phyloP scores from a whole-genome alignment of 2,329 filamentous ascomycete genomes.

The Colletotrichum sp. region DNA sequence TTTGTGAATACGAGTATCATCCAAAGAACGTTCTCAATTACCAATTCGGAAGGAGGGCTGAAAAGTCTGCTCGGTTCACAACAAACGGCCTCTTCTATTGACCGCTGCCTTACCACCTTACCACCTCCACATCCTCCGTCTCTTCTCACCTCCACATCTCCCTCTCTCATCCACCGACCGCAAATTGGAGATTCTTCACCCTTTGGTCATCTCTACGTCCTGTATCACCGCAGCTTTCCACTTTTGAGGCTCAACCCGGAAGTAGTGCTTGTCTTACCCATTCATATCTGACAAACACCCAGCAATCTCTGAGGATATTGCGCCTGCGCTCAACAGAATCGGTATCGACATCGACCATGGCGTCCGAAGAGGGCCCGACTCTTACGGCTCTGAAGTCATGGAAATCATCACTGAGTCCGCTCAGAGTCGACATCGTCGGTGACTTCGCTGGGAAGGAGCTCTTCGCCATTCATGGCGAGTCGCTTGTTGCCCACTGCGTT shows the following conservation, averaged over 20 bases:
- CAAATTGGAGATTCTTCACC: neutral
- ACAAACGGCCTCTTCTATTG: neutral
- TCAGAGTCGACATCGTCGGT: constrained; percentile 69
- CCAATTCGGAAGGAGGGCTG: neutral
- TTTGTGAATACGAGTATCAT: too few species aligned
- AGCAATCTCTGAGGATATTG: neutral
- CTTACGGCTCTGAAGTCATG: neutral
- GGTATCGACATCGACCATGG: neutral
- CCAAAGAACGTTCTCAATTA: neutral
- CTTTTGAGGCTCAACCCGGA: neutral
- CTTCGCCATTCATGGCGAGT: constrained; percentile 77
- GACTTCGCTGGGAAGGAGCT: constrained; percentile 78
- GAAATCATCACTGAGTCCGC: constrained; percentile 23
- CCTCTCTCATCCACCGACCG: neutral
- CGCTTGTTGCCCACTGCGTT: constrained; percentile 70
- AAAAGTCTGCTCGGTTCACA: neutral
- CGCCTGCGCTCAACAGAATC: neutral
- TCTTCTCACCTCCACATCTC: neutral
- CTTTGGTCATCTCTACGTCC: neutral
- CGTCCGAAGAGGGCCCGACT: neutral
- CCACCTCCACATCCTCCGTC: neutral
- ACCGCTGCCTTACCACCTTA: neutral
- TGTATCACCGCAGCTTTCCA: neutral
- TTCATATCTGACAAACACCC: neutral
- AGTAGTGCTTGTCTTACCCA: neutral